phyloP scores from a whole-genome alignment of 495 filamentous ascomycete genomes.

The Aspergillus indologenus region DNA sequence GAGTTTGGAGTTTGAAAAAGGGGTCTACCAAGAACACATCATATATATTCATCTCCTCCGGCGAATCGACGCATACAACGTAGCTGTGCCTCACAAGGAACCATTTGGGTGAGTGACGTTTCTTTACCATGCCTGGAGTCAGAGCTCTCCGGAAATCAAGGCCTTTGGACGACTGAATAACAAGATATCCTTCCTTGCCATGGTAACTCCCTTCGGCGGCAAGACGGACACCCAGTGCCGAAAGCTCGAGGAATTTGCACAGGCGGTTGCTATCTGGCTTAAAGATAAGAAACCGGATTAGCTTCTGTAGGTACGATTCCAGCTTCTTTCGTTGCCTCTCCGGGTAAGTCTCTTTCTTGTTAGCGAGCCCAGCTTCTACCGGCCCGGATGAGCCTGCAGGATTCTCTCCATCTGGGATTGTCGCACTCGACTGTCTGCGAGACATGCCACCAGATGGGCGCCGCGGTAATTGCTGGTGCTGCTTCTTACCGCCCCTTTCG shows the following conservation, averaged over 20 bases:
- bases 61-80: conserved; percentile 94
- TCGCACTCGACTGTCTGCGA: conserved; percentile 56
- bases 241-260: conserved; percentile 94
- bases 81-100: conserved; percentile 98
- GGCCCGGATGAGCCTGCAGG: conserved; percentile 42
- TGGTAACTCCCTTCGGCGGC: conserved; percentile 96
- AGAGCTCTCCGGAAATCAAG: conserved; percentile 82
- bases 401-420: conserved; percentile 43
- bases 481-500: conserved; percentile 49
- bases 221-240: conserved; percentile 89
- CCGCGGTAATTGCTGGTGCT: conserved; percentile 33
- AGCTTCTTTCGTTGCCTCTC: conserved; percentile 80
- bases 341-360: conserved; percentile 54
- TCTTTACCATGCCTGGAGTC: conserved; percentile 69
- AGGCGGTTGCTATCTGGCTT: conserved; percentile 91
- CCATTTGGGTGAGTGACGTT: conserved; percentile 89
- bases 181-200: conserved; percentile 92
- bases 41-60: conserved; percentile 98
- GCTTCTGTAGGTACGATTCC: conserved; percentile 87
- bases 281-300: conserved; percentile 95
- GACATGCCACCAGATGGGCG: conserved; percentile 57
- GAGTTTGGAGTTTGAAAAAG: conserved; percentile 73
- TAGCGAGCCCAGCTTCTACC: conserved; percentile 36
- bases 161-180: conserved; percentile 87
- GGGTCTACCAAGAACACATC: conserved; percentile 95